These are phyloP conservation scores for Diversispora epigaea DNA, from an alignment of 192 early-diverging fungal species.

Conservation along the genomic window DNA sequence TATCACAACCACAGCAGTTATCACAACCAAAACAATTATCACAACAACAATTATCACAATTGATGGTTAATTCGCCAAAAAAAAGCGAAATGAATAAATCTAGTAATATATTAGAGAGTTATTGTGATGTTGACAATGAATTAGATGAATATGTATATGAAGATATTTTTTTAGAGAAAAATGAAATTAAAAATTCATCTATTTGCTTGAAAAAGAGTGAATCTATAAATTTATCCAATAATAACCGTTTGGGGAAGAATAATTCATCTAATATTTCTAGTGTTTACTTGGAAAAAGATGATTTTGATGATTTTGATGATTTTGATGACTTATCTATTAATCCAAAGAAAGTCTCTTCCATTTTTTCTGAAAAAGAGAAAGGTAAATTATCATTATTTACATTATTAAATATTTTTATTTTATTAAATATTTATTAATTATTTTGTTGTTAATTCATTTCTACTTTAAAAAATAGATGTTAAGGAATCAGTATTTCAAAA, in stretches of 20 bases:
- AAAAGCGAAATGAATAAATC: not conserved
- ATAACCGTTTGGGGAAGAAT: not conserved
- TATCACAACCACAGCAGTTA: not conserved
- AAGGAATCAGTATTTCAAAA: too few species aligned
- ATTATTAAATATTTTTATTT: too few species aligned
- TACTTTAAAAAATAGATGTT: too few species aligned
- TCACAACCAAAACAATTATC: not conserved
- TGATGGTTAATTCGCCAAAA: not conserved
- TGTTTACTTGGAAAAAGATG: too few species aligned
- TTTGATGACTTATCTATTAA: too few species aligned
- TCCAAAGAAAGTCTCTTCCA: too few species aligned
- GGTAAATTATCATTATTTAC: too few species aligned
- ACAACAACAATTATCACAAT: not conserved
- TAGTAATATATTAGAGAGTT: not conserved
- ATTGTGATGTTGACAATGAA: constrained; percentile 11
- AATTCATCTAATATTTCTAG: too few species aligned
- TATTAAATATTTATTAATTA: too few species aligned
- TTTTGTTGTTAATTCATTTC: too few species aligned
- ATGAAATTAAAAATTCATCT: not conserved
- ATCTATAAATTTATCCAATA: not conserved
- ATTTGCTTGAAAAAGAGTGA: not conserved
- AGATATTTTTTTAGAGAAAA: not conserved
- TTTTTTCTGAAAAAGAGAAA: too few species aligned
- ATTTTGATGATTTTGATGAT: too few species aligned
- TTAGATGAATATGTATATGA: constrained; percentile 6